phyloP scores from a whole-genome alignment of 495 filamentous ascomycete species.

The Xylaria bambusicola region DNA sequence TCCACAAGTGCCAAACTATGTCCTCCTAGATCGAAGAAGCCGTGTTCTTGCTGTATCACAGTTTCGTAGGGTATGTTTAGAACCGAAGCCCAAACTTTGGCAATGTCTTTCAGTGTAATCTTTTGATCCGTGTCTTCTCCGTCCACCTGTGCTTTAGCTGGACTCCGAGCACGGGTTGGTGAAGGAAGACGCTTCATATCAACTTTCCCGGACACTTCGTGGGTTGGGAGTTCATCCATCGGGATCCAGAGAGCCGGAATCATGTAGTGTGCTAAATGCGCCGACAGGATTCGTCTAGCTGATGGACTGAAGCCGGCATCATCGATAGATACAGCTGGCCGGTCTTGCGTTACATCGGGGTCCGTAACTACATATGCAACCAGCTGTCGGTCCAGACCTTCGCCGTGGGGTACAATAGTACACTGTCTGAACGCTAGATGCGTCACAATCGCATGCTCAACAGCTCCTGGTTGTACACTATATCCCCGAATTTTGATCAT shows the following conservation, averaged over 20 bases:
- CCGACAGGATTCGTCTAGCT: conserved; percentile 55
- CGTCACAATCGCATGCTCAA: conserved; percentile 61
- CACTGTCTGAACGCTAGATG: conserved; percentile 62
- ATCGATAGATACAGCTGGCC: conserved; percentile 57
- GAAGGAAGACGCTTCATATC: conserved; percentile 63
- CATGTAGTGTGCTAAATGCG: conserved; percentile 70
- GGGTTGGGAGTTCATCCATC: conserved; percentile 61
- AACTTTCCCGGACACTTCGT: conserved; percentile 68
- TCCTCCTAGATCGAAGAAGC: conserved; percentile 71
- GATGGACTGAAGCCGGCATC: conserved; percentile 60
- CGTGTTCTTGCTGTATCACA: conserved; percentile 58
- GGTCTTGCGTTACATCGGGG: conserved; percentile 51
- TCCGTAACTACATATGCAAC: conserved; percentile 69
- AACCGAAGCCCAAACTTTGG: conserved; percentile 60
- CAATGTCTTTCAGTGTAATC: conserved; percentile 57
- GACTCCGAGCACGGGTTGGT: conserved; percentile 42
- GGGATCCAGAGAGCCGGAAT: conserved; percentile 67
- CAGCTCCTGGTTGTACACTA: conserved; percentile 65
- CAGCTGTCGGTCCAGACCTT: conserved; percentile 64
- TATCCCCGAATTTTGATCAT: conserved; percentile 72
- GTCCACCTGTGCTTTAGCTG: conserved; percentile 25
- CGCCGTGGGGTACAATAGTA: conserved; percentile 62
- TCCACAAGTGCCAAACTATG: conserved; percentile 70
- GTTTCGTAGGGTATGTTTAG: conserved; percentile 55
- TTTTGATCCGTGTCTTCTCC: conserved; percentile 40